Evolutionary conservation across 1,284 basidiomycete genomes (phyloP).

Genomic region (Testicularia cyperi): DNA sequence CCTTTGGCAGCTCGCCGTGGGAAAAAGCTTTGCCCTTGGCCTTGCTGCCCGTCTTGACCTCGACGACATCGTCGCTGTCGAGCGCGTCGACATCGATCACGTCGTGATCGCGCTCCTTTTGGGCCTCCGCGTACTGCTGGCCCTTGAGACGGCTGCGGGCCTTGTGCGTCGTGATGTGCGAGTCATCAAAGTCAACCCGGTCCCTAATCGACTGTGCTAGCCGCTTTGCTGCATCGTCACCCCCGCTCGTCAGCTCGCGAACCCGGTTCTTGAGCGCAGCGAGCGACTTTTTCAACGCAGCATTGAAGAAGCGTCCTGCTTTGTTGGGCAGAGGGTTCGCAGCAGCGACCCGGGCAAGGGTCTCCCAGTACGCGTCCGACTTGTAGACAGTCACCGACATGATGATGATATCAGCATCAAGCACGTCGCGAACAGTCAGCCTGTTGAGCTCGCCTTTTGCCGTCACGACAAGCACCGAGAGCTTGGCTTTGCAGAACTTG

Average conservation of each 20-base stretch:
- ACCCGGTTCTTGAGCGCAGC: conserved; percentile 42
- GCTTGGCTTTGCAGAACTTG: conserved; percentile 73
- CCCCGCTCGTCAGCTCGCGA: conserved; percentile 21
- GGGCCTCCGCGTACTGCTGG: conserved; percentile 36
- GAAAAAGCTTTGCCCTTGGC: conserved; percentile 12
- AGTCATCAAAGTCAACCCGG: conserved; percentile 35
- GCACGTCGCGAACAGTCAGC: conserved; percentile 73
- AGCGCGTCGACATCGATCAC: conserved; percentile 59
- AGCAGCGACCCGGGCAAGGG: conserved; percentile 35
- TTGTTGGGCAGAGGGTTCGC: conserved; percentile 39
- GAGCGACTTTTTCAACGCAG: conserved; percentile 36
- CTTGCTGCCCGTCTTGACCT: conserved; percentile 13
- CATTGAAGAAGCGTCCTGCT: conserved; percentile 48
- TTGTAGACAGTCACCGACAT: conserved; percentile 83
- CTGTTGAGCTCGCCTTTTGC: conserved; percentile 74
- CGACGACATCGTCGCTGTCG: not conserved
- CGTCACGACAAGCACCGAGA: conserved; percentile 72
- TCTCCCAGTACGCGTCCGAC: conserved; percentile 51
- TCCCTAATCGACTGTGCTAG: conserved; percentile 12
- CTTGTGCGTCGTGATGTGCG: conserved; percentile 37
- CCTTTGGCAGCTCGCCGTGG: conserved; percentile 53
- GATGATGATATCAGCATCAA: conserved; percentile 82
- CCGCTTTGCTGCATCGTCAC: conserved; percentile 9
- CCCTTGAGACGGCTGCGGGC: conserved; percentile 37
- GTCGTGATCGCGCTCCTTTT: conserved; percentile 62